These are phyloP conservation scores for Pugionium cornutum DNA, from an alignment of 345 rosid species.

Conservation along the genomic window DNA sequence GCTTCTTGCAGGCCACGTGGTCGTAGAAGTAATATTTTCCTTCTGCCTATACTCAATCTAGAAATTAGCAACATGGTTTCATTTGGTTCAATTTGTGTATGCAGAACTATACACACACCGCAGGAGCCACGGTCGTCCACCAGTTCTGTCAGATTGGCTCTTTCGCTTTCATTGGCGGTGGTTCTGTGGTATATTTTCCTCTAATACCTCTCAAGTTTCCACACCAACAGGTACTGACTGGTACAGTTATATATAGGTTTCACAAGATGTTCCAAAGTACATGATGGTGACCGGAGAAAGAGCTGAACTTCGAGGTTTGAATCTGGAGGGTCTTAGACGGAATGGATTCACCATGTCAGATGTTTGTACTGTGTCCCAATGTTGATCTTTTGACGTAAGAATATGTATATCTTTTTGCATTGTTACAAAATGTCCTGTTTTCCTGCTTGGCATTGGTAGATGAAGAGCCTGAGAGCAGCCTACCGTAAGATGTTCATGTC, in stretches of 20 bases:
- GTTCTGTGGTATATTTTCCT: conserved; percentile 72
- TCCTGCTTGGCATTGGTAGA: conserved; percentile 44
- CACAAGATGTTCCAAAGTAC: conserved; percentile 94
- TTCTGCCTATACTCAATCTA: conserved; percentile 7
- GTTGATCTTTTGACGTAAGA: conserved; percentile 12
- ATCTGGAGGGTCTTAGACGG: conserved; percentile 85
- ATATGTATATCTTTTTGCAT: conserved; percentile 13
- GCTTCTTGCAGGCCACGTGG: conserved; percentile 92
- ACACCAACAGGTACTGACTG: not conserved
- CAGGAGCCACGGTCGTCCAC: conserved; percentile 80
- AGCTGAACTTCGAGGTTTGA: conserved; percentile 88
- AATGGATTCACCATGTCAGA: conserved; percentile 64
- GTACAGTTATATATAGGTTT: conserved; percentile 47
- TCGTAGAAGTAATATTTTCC: conserved; percentile 63
- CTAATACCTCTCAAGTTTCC: not conserved
- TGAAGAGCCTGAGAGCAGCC: conserved; percentile 68
- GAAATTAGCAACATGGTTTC: conserved; percentile 18
- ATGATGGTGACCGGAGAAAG: conserved; percentile 90
- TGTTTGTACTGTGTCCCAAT: conserved; percentile 44
- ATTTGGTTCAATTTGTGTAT: conserved; percentile 37
- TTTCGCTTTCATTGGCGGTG: conserved; percentile 84
- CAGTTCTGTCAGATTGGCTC: conserved; percentile 87
- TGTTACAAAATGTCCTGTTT: not conserved
- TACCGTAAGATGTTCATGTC: conserved; percentile 87
- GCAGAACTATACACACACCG: conserved; percentile 81